Base-by-base conservation (phyloP, 2,329 filamentous ascomycete genomes). In the Mycosphaerella sp. region DNA sequence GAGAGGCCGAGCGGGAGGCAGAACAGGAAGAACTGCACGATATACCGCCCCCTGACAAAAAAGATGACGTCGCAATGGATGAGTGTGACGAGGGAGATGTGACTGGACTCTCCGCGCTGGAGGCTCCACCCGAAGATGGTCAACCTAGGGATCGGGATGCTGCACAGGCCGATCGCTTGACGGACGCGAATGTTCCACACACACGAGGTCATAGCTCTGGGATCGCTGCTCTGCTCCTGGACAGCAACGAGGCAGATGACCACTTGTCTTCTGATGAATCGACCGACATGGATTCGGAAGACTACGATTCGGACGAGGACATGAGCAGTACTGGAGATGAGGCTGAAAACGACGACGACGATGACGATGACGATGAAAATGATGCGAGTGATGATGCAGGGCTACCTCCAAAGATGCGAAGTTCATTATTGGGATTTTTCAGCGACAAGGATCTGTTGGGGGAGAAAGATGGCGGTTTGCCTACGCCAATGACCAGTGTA, bases 181-280 rank as follows among this genome's bases (percentile, higher is more conserved):
- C 26, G 26, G 23, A 53, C 11, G 51, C 48, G 11, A 44, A 56
- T 6, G 45, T n/a, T 9, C 14, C 29, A 21, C 48, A 17, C 3
- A 12, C 31, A 11, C 17, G 36, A 23, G 31, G 10, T 12, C 42
- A 39, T 38, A 41, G 31, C 21, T 12, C 32, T 45, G 26, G 26
- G 26, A 29, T 7, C 26, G 46, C 29, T 11, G 14, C 39, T 36
- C 32, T 51, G 21, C 36, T 51, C 10, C 31, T 48, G 8, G 73
- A 74, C 17, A 65, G 71, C 48, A 72, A 73, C 12, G 72, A 62
- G 49, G 72, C 69, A 38, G 72, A 74, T 36, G 66, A 70, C 29
- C 67, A 66, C 11, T 66, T 69, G 7, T 64, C 61, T 54, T 66
- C 61, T 56, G 69, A 72, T 51, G 72, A 72, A 46, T 73, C 70